Evolutionary conservation across 1,284 basidiomycete species (phyloP).

Genomic region (Cutaneotrichosporon sp.): DNA sequence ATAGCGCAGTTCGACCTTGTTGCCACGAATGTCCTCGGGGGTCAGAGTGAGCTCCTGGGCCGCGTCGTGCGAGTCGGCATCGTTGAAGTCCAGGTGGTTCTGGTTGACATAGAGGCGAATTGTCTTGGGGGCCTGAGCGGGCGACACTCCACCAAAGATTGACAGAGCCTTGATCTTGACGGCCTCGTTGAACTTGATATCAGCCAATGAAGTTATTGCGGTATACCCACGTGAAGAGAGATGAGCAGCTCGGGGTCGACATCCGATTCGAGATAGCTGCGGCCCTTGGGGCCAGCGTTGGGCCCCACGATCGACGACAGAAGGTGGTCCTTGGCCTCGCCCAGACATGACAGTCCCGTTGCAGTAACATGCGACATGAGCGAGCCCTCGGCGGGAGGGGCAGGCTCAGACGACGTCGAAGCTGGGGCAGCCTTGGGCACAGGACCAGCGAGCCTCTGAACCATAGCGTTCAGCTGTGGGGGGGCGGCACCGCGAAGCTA

Average conservation of each 20-base stretch:
- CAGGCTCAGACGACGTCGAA: slow-evolving; percentile 3
- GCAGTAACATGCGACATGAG: slow-evolving; percentile 39
- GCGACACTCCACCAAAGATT: slow-evolving; percentile 53
- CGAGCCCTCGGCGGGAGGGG: slow-evolving; percentile 25
- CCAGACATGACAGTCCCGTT: slow-evolving; percentile 61
- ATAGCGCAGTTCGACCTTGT: slow-evolving; percentile 59
- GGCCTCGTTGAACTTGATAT: slow-evolving; percentile 67
- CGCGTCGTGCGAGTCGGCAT: slow-evolving; percentile 42
- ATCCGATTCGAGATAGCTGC: slow-evolving; percentile 68
- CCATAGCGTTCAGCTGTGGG: slow-evolving; percentile 31
- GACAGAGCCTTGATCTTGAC: slow-evolving; percentile 68
- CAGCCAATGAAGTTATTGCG: neutral
- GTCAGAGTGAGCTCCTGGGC: slow-evolving; percentile 48
- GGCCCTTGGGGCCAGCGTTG: slow-evolving; percentile 50
- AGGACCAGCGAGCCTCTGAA: slow-evolving; percentile 12
- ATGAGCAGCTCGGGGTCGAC: slow-evolving; percentile 68
- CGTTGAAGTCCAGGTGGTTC: slow-evolving; percentile 60
- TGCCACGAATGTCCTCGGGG: slow-evolving; percentile 52
- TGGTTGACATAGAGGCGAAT: slow-evolving; percentile 63
- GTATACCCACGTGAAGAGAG: slow-evolving; percentile 58
- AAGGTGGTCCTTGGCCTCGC: slow-evolving; percentile 61
- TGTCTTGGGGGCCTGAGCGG: slow-evolving; percentile 58
- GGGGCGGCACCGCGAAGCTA: slow-evolving; percentile 45
- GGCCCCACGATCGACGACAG: slow-evolving; percentile 58
- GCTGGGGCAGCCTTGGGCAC: slow-evolving; percentile 7